These are phyloP conservation scores for Rhizomucor miehei DNA, from an alignment of 371 early-diverging fungal species.

Conservation along the genomic window DNA sequence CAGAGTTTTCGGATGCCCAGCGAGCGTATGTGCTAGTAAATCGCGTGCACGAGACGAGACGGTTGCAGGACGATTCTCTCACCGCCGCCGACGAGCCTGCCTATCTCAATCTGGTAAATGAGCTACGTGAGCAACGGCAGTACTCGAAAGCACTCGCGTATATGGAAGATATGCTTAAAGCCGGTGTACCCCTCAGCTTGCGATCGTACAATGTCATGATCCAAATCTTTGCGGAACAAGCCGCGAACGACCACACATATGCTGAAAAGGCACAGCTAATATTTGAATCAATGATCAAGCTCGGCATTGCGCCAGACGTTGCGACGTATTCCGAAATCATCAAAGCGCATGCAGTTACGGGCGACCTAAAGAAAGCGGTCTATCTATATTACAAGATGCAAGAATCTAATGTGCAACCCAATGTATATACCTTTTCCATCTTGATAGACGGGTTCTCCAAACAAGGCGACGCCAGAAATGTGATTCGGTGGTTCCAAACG, in stretches of 20 bases:
- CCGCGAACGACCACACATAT: conserved; percentile 12
- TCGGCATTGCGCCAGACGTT: conserved; percentile 41
- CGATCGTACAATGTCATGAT: conserved; percentile 45
- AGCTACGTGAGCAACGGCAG: conserved; percentile 17
- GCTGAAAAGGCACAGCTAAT: conserved; percentile 25
- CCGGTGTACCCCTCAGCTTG: conserved; percentile 28
- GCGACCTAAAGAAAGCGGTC: conserved; percentile 19
- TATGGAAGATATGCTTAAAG: conserved; percentile 39
- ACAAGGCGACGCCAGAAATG: conserved; percentile 18
- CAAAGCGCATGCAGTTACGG: conserved; percentile 26
- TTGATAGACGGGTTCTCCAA: conserved; percentile 41
- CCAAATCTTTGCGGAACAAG: conserved; percentile 43
- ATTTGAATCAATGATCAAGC: conserved; percentile 32
- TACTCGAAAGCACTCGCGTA: conserved; percentile 30
- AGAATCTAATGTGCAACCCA: conserved; percentile 29
- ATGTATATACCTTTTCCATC: conserved; percentile 48
- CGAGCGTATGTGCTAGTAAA: conserved; percentile 12
- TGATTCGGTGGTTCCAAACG: conserved; percentile 42
- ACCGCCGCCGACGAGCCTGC: conserved; percentile 14
- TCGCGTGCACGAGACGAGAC: not conserved
- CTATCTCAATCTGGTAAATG: conserved; percentile 30
- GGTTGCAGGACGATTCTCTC: not conserved
- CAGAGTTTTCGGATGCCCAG: conserved; percentile 20
- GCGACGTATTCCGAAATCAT: conserved; percentile 50
- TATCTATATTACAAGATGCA: conserved; percentile 32